Conservation (phyloP, 1,284 basidiomycete genomes). For the Phlebopus sp. region DNA sequence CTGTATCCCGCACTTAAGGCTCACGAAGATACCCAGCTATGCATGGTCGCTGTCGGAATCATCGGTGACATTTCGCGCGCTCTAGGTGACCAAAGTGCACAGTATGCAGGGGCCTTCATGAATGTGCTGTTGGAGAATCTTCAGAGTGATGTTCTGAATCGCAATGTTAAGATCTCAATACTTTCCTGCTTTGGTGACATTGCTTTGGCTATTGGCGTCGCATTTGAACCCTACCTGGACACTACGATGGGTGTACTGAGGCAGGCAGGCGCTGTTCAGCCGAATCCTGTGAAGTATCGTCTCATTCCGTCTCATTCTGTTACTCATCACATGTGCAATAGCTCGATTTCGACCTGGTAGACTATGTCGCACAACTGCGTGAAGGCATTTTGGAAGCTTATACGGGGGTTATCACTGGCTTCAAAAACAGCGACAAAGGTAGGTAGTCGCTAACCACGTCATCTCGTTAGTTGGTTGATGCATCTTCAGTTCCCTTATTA, state of each 20-base stretch:
- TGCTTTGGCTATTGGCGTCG: conserved; percentile 85
- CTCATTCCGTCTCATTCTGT: conserved; percentile 1
- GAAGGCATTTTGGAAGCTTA: conserved; percentile 98
- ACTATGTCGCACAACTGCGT: conserved; percentile 88
- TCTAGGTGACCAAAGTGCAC: conserved; percentile 78
- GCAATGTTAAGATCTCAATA: conserved; percentile 96
- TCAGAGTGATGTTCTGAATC: conserved; percentile 86
- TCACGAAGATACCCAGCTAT: conserved; percentile 94
- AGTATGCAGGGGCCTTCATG: conserved; percentile 90
- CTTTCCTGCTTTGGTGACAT: conserved; percentile 97
- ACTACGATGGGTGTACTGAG: conserved; percentile 90
- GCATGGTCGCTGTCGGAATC: conserved; percentile 93
- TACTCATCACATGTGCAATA: conserved; percentile 30
- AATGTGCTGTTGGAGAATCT: conserved; percentile 88
- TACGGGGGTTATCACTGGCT: conserved; percentile 88
- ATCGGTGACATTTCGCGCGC: conserved; percentile 95
- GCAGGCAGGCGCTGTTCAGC: conserved; percentile 86
- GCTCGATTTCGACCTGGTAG: conserved; percentile 87
- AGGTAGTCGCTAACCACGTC: conserved; percentile 17
- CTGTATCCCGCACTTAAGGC: conserved; percentile 88
- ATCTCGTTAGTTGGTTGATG: conserved; percentile 1
- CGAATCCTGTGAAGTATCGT: conserved; percentile 67
- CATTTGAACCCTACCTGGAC: conserved; percentile 87
- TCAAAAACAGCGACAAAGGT: conserved; percentile 84
- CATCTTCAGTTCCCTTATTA: conserved; percentile 54